phyloP scores from a whole-genome alignment of 2,329 filamentous ascomycete genomes.

The Pseudopyrenochaeta lycopersici region DNA sequence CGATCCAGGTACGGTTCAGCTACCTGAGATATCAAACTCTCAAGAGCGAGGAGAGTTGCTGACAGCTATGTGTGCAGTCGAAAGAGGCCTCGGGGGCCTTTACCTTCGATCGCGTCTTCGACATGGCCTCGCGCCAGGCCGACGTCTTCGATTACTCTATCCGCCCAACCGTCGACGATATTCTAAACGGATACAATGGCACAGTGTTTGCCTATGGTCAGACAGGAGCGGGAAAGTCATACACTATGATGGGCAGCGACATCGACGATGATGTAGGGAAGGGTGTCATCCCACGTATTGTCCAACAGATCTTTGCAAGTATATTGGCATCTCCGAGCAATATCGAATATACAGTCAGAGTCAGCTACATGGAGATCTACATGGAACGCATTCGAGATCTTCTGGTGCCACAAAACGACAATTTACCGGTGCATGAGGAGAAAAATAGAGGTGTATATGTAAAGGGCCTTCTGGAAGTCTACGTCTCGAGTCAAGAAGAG shows the following conservation, averaged over 20 bases:
- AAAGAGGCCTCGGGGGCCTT: conserved; percentile 81
- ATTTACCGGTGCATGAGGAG: conserved; percentile 96
- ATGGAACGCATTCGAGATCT: conserved; percentile 98
- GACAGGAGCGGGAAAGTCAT: conserved; percentile 98
- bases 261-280: conserved; percentile 89
- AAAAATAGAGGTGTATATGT: conserved; percentile 96
- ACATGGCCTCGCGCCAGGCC: conserved; percentile 86
- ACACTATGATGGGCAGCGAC: conserved; percentile 97
- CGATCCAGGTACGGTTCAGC: conserved; percentile 72
- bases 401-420: conserved; percentile 91
- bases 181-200: conserved; percentile 98
- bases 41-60: conserved; percentile 8
- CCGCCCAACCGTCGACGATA: conserved; percentile 93
- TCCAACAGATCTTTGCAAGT: conserved; percentile 96
- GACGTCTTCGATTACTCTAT: conserved; percentile 99
- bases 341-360: conserved; percentile 98
- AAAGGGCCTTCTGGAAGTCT: conserved; percentile 92
- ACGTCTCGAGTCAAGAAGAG: conserved; percentile 93
- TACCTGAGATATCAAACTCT: background rate
- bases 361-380: conserved; percentile 99
- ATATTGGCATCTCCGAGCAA: conserved; percentile 91
- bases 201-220: conserved; percentile 99
- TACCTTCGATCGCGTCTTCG: conserved; percentile 97
- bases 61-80: conserved; percentile 64
- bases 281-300: conserved; percentile 95